Evolutionary conservation across 2,329 filamentous ascomycete genomes (phyloP), one percentile per base, ranked within the genome.

Genomic region (Alternaria viburni): DNA sequence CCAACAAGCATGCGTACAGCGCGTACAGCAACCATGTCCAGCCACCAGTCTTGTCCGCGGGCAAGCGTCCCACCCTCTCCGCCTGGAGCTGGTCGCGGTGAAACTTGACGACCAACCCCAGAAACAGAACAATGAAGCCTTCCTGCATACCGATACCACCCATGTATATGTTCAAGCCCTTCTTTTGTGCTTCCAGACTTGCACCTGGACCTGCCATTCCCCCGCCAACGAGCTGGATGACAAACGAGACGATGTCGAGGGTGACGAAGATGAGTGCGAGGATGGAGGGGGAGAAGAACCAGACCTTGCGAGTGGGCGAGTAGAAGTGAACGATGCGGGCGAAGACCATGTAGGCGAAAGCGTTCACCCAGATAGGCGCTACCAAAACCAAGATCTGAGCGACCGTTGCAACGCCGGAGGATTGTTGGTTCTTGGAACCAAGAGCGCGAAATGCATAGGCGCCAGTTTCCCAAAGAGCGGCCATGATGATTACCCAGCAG

Each of bases 321-420:
- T 63, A 81, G 68, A 78, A 81, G 61, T 80, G 70, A 44, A 82
- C 74, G 64, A 82, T 77, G 11, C 81, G 78, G 25, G 77, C 81
- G 49, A 82, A 72, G 12, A 77, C 64, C 71, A 74, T 72, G 57
- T 84, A 84, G 17, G 78, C 73, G 65, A 80, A 84, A 8, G 82
- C 81, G 52, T 84, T 84, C 52, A 81, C 80, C 81, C 69, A 71
- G 5, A 82, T 71, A 5, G 80, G 81, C 4, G 81, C 81, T 17
- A 84, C 74, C 12, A 86, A 73, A 28, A 86, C 78, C 15, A 86
- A 72, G 9, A 86, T 72, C 11, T 79, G 80, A 25, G 81, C 79
- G 6, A 74, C 63, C 19, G 74, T 79, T 6, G 77, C 75, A 47
- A 77, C 75, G 2, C 65, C 65, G 0, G 65, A 60, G 13, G 67